A percentile compares a stretch with the other conserved stretches of the same genome.
Evolutionary conservation across 176 grass and related monocot genomes (phyloP).

Genomic region (Avena sativa): DNA sequence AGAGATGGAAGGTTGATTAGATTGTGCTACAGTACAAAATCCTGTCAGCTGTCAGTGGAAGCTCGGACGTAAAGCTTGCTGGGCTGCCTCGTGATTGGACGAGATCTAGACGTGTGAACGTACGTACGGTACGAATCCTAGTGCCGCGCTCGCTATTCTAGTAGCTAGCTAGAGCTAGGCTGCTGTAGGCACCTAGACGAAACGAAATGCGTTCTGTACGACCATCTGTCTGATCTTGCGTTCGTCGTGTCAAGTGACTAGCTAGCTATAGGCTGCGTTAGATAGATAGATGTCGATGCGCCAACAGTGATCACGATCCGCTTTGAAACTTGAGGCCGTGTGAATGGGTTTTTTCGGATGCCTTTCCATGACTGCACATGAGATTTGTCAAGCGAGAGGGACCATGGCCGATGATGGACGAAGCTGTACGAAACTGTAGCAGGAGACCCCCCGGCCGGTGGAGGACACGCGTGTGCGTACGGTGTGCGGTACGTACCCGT

Average conservation of each 20-base stretch:
- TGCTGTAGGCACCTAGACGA: background rate
- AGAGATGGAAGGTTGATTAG: background rate
- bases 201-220: background rate
- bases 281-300: too few relatives aligned
- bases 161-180: background rate
- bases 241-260: constrained; percentile 4
- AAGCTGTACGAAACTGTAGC: too few relatives aligned
- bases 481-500: too few relatives aligned
- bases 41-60: background rate
- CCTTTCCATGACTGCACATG: background rate
- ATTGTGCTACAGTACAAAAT: background rate
- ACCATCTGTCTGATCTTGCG: too few relatives aligned
- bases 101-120: background rate
- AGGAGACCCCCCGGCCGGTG: too few relatives aligned
- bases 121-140: background rate
- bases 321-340: background rate
- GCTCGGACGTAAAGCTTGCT: background rate
- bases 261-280: background rate
- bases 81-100: background rate
- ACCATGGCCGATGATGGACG: background rate
- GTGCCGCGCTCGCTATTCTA: background rate
- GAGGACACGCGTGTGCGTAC: too few relatives aligned
- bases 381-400: background rate
- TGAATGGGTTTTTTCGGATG: background rate
- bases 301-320: background rate